Base-by-base conservation (phyloP, 495 filamentous ascomycete species). In the Echria macrotheca region DNA sequence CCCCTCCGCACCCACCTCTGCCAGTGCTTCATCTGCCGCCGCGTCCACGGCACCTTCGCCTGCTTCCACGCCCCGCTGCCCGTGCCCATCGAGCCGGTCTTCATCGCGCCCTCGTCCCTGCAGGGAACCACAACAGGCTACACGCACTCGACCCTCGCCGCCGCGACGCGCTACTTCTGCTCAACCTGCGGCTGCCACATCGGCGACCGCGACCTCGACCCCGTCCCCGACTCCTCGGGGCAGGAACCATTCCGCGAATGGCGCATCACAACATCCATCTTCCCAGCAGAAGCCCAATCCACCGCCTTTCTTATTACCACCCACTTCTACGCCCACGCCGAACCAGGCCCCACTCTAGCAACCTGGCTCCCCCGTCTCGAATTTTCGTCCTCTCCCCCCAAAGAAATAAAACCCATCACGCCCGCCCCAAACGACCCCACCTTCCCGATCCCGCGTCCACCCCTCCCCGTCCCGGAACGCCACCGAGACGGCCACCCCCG, bases 111-210 rank as follows among this genome's bases (percentile, higher is more conserved):
- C 1, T 66, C 57, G 8, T 64, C 60, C 11, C 53, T 72, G 11
- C 35, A 49, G 11, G n/a, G n/a, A n/a, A 62, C 61, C 1, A 56
- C 83, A 4, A 69, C 66, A 7, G 54, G 69, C 17, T 87, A 86
- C 60, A 62, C 60, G 37, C 69, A 76, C 52, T 70, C 75, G 4
- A 35, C 33, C 4, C 52, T 37, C 5, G 49, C 72, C 10, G 58
- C 71, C 25, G 45, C 78, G 3, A 74, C 68, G 26, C 77, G 79
- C n/a, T 78, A 79, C 54, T 86, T 86, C 70, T 89, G 86, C 69
- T 61, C 63, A 25, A 80, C 69, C 22, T 90, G 86, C 56, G 84
- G 84, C 44, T 74, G 78, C 31, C 79, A 85, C 54, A 71, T 79
- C 52, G 79, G 82, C 26, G 57, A 67, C 38, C 57, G 63, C 4